phyloP scores from a whole-genome alignment of 2,329 filamentous ascomycete species.

The Grosmannia huntii region DNA sequence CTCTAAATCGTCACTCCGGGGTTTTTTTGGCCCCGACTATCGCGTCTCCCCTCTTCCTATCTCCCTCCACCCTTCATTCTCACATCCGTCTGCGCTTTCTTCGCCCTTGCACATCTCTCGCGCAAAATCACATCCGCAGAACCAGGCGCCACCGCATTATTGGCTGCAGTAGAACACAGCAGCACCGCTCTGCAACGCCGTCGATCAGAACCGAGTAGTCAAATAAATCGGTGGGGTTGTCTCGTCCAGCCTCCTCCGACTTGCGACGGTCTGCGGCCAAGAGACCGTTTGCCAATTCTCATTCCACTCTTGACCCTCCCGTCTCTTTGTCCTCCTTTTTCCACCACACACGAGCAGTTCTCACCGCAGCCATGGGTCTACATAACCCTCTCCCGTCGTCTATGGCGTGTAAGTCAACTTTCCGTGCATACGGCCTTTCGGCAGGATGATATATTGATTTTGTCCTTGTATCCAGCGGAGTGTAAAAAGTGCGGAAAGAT shows the following conservation, averaged over 20 bases:
- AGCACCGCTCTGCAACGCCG: neutral
- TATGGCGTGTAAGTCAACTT: slow-evolving; percentile 47
- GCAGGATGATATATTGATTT: neutral
- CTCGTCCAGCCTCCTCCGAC: neutral
- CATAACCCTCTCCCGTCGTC: slow-evolving; percentile 55
- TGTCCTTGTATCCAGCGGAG: slow-evolving; percentile 51
- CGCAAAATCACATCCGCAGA: neutral
- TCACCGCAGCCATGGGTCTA: slow-evolving; percentile 38
- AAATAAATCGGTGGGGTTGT: neutral
- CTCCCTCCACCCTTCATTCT: neutral
- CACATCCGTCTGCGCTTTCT: neutral
- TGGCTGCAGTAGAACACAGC: neutral
- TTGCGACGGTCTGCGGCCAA: neutral
- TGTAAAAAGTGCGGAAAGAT: slow-evolving; percentile 97
- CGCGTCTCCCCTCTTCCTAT: neutral
- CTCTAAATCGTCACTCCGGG: too few species aligned
- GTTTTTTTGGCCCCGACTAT: neutral
- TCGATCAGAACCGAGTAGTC: neutral
- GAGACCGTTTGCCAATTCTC: neutral
- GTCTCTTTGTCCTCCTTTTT: neutral
- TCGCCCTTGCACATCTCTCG: neutral
- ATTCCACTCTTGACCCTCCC: neutral
- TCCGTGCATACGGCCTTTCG: neutral
- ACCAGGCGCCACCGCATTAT: neutral
- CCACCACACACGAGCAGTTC: neutral